Percentiles rank a stretch among this genome's conserved stretches.
phyloP scores from a whole-genome alignment of 352 stramenopile genomes.

The Phytophthora boehmeriae region DNA sequence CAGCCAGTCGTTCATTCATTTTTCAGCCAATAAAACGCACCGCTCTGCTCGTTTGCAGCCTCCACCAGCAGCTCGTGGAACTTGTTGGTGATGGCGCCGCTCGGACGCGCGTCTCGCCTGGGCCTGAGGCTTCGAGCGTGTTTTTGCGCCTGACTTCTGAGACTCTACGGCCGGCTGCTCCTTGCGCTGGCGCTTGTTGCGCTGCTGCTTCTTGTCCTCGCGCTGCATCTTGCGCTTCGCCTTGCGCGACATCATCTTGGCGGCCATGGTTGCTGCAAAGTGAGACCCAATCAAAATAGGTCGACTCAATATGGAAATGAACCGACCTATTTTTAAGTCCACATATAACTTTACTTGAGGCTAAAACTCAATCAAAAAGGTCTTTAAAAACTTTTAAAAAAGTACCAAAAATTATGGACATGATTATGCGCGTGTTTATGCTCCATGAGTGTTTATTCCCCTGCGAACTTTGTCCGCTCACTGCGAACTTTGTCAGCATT shows the following conservation, averaged over 20 bases:
- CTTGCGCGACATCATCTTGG: conserved; percentile 56
- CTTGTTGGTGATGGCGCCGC: conserved; percentile 59
- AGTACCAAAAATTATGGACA: too few relatives aligned
- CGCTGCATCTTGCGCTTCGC: conserved; percentile 81
- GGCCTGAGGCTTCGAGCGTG: background rate
- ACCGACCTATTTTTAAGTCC: too few relatives aligned
- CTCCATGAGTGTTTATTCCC: too few relatives aligned
- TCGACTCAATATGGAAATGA: too few relatives aligned
- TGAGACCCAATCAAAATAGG: conserved; percentile 23
- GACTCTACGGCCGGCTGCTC: conserved; percentile 8
- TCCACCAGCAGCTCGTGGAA: conserved; percentile 84
- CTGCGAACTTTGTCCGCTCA: too few relatives aligned
- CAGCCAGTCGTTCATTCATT: background rate
- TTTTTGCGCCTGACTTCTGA: conserved; percentile 14
- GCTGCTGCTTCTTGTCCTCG: conserved; percentile 77
- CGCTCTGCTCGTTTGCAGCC: conserved; percentile 38
- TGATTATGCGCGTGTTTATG: too few relatives aligned
- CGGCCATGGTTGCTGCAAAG: conserved; percentile 29
- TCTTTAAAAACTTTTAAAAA: too few relatives aligned
- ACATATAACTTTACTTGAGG: too few relatives aligned
- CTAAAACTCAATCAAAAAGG: too few relatives aligned
- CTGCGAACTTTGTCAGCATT: too few relatives aligned
- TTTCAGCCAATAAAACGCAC: conserved; percentile 3
- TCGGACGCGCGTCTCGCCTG: conserved; percentile 12
- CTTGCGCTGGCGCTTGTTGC: conserved; percentile 63